These are phyloP conservation scores for Carex pumila DNA, from an alignment of 176 grass and related monocot genomes.

Conservation along the genomic window DNA sequence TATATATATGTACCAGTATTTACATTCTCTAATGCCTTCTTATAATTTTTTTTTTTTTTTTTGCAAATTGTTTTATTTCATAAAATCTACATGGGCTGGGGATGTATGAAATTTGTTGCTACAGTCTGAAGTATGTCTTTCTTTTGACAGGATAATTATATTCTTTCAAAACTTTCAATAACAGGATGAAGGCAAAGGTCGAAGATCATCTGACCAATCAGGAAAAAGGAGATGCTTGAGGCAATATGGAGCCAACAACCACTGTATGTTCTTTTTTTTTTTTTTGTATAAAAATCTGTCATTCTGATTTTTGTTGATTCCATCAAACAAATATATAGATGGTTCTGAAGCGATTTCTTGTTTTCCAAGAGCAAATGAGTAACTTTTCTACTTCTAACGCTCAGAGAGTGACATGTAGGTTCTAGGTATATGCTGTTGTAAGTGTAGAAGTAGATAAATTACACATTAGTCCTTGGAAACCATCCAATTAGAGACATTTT, in stretches of 20 bases:
- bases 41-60: neutral
- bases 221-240: constrained; percentile 46
- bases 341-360: neutral
- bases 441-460: no score
- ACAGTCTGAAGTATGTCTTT: constrained; percentile 18
- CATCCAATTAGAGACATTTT: no score
- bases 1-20: neutral
- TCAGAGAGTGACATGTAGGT: no score
- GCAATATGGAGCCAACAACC: constrained; percentile 31
- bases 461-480: no score
- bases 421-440: no score
- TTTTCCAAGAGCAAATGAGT: neutral
- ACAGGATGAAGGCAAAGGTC: constrained; percentile 60
- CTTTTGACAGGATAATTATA: neutral
- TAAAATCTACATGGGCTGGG: neutral
- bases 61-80: neutral
- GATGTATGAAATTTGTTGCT: constrained; percentile 1
- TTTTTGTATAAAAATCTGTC: neutral
- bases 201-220: constrained; percentile 36
- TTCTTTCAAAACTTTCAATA: constrained; percentile 1
- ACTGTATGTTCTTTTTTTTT: constrained; percentile 33
- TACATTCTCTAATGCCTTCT: neutral
- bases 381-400: no score
- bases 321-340: neutral
- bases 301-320: neutral